Evolutionary conservation across 345 rosid genomes (phyloP), one percentile per base, ranked within the genome.

Genomic region (Cochlearia excelsa): DNA sequence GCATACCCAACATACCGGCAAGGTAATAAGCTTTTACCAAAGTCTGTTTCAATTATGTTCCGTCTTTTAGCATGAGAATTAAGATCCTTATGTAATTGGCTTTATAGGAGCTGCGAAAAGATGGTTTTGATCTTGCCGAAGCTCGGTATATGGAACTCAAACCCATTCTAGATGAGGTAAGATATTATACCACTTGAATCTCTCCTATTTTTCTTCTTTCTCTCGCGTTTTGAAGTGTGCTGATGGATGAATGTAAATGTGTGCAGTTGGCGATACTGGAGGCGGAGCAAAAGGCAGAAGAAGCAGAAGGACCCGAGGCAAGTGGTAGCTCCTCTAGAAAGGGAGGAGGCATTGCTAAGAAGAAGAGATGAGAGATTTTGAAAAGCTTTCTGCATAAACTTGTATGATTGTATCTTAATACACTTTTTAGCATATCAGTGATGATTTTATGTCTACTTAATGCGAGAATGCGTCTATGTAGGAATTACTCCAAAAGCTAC

Each of bases 1-100:
- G 68, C 98, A 92, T 61, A 88, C 98, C 35, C 95, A 88, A 61
- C 98, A 92, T 71, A 92, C 98, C 6, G 98, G 98, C 65, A 92
- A 88, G 98, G 98, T 91, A 31, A 16, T 16, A 16, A 16, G 23
- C 23, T 16, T 16, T 16, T 68, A 80, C 59, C 35, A 10, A 34
- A 4, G 10, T 48, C 45, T 11, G 28, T 57, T 41, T 38, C 43
- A 11, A 23, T 39, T 8, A 1, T 9, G 43, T 30, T 37, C 8
- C 38, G 54, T 61, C 39, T 26, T 16, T n/a, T 42, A n/a, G 16
- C 47, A 49, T 58, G 10, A 48, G 46, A 16, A 16, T 65, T 40
- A 30, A 39, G 61, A 59, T 38, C 54, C 59, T 50, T 16, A 10
- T 46, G 34, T 39, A 10, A 49, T 43, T 76, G 74, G 41, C 43